These are phyloP conservation scores for Falciphora oryzae DNA, from an alignment of 2,329 filamentous ascomycete genomes.

Conservation along the genomic window DNA sequence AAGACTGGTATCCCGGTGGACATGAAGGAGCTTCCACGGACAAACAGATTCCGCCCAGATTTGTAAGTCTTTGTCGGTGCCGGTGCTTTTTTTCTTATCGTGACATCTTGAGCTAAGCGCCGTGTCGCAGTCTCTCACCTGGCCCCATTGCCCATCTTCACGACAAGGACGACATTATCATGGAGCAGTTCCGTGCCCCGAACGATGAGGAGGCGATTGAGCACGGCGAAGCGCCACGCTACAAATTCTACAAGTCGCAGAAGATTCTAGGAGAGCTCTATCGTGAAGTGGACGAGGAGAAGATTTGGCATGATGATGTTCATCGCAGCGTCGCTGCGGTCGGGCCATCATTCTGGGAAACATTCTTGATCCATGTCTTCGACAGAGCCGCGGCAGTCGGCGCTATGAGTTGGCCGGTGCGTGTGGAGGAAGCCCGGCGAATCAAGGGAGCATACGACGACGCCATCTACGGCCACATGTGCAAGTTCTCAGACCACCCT, in stretches of 20 bases:
- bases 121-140: constrained; percentile 34
- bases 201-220: constrained; percentile 38
- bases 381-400: constrained; percentile 24
- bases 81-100: background rate
- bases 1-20: constrained; percentile 63
- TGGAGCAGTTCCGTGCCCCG: constrained; percentile 26
- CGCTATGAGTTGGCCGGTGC: constrained; percentile 28
- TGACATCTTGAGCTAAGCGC: constrained; percentile 4
- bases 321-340: constrained; percentile 22
- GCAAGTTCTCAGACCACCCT: constrained; percentile 40
- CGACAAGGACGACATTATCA: constrained; percentile 36
- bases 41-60: constrained; percentile 41
- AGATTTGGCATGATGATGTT: constrained; percentile 53
- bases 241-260: constrained; percentile 58
- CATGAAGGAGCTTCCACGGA: constrained; percentile 34
- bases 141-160: constrained; percentile 39
- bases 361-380: constrained; percentile 28
- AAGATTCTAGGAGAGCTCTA: constrained; percentile 68
- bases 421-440: constrained; percentile 32
- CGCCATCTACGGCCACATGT: constrained; percentile 33
- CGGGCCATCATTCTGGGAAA: constrained; percentile 37
- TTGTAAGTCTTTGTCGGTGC: constrained; percentile 38
- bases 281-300: constrained; percentile 64
- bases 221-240: constrained; percentile 34
- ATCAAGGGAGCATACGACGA: constrained; percentile 38